Evolutionary conservation across 345 rosid species (phyloP).

Genomic region (Arabidopsis arenosa): DNA sequence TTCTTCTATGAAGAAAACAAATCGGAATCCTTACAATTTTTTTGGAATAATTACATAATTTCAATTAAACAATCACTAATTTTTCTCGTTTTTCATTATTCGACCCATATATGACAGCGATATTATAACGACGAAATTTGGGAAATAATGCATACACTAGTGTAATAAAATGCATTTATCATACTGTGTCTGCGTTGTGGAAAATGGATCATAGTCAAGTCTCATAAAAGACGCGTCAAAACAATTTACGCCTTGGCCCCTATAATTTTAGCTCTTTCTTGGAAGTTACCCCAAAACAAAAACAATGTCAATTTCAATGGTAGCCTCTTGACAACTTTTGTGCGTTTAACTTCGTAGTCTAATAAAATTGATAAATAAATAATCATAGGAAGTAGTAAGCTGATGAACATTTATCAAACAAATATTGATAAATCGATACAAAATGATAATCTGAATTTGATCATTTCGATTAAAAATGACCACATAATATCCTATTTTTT

Average conservation of each 20-base stretch:
- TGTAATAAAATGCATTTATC: neutral
- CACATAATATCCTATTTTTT: neutral
- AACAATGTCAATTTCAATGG: neutral
- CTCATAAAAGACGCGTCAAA: neutral
- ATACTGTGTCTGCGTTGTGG: neutral
- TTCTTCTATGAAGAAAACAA: neutral
- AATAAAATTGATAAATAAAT: neutral
- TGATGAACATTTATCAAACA: conserved; percentile 14
- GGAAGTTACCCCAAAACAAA: conserved; percentile 20
- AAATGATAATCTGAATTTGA: conserved; percentile 2
- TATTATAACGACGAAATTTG: neutral
- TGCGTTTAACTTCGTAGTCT: neutral
- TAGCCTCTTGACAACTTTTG: neutral
- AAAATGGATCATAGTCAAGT: neutral
- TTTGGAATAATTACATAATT: neutral
- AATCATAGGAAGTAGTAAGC: neutral
- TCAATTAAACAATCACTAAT: neutral
- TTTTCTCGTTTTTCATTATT: neutral
- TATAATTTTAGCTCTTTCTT: conserved; percentile 1
- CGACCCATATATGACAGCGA: too few relatives aligned
- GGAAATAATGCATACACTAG: neutral
- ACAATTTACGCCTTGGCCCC: neutral
- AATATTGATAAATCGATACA: conserved; percentile 12
- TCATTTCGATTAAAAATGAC: neutral
- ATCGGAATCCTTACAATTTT: too few relatives aligned